These are phyloP conservation scores for Trichoderma breve DNA, from an alignment of 2,329 filamentous ascomycete species.

Conservation along the genomic window DNA sequence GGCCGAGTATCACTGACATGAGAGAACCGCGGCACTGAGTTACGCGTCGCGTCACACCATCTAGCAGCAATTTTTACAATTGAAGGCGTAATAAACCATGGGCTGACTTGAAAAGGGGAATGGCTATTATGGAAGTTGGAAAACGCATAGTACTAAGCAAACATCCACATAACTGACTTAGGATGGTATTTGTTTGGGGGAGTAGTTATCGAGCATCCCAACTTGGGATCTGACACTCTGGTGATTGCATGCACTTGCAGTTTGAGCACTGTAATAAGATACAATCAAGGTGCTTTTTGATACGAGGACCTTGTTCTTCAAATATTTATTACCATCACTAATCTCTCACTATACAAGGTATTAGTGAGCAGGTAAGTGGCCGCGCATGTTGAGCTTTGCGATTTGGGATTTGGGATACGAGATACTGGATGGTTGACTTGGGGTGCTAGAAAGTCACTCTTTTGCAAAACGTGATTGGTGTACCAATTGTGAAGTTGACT, in stretches of 20 bases:
- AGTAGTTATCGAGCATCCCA: not conserved
- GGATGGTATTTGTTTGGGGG: not conserved
- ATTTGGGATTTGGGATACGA: not conserved
- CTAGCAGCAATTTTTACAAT: not conserved
- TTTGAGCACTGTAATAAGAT: not conserved
- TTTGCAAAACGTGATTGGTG: too few species aligned
- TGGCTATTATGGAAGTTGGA: not conserved
- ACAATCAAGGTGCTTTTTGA: not conserved
- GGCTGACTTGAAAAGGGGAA: not conserved
- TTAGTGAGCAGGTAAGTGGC: not conserved
- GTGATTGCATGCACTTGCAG: not conserved
- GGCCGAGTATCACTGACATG: not conserved
- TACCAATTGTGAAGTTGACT: too few species aligned
- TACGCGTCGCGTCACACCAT: not conserved
- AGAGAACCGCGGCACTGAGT: not conserved
- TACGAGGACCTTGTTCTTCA: not conserved
- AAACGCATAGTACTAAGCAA: not conserved
- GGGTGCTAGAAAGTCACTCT: too few species aligned
- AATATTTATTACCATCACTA: not conserved
- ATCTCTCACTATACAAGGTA: not conserved
- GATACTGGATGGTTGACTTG: too few species aligned
- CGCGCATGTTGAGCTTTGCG: not conserved
- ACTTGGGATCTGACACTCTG: fast-evolving
- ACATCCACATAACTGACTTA: not conserved
- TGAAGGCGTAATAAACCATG: not conserved